Evolutionary conservation across 2,329 filamentous ascomycete species (phyloP), one percentile per base, ranked within the genome.

Genomic region (Trichoderma sp.): DNA sequence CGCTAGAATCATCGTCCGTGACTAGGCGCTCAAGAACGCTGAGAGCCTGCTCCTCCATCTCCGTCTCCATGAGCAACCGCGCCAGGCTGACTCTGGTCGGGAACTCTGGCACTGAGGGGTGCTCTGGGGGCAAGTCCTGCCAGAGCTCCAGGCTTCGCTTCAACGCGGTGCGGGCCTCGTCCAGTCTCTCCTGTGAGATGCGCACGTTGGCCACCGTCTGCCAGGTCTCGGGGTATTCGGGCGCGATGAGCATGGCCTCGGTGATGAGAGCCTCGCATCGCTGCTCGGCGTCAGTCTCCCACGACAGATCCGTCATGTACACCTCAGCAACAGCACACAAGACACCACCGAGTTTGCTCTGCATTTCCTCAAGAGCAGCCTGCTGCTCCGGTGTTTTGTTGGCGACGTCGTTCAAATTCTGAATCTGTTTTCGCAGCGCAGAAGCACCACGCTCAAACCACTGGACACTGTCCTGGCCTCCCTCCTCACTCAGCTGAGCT

Each of bases 251-350:
- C 75, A 97, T 92, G 31, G 97, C 97, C 86, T 99, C 95, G 6
- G 95, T 97, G 78, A 98, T 91, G 76, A 98, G 91, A 6, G 91
- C 87, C 85, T 99, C 96, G 86, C 97, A 99, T 79, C 93, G 91
- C 78, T 90, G 87, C 86, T 99, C 97, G 6, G 96, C 97, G 81
- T 98, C 95, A 71, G 92, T 91, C 85, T 98, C 95, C 94, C 90
- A 97, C 80, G 94, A 97, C 80, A 98, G 86, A 86, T 99, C 97
- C 12, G 97, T 99, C 97, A 99, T 99, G 87, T 98, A 99, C 67
- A 99, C 95, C 86, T 99, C 97, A 7, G 94, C 92, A 76, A 98
- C 94, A 33, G 94, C 95, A 84, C 97, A 99, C 45, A 99, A 89
- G n/a, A 95, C 94, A 79, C 95, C 95, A 2, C 95, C 94, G 45